phyloP scores from a whole-genome alignment of 345 rosid genomes.

The Boechera stricta region DNA sequence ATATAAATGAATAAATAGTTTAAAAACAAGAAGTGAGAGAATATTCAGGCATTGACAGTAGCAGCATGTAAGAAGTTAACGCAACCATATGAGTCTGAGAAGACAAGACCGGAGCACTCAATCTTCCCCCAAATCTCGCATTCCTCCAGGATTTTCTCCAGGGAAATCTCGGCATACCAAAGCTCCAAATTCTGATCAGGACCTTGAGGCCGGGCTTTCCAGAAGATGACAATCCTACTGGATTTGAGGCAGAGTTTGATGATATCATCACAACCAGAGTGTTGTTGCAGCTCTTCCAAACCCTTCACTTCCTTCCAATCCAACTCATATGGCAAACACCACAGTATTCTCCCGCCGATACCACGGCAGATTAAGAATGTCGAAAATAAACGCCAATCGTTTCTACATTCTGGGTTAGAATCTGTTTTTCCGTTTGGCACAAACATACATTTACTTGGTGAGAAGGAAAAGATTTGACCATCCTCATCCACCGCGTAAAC shows the following conservation, averaged over 20 bases:
- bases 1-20: too few species aligned
- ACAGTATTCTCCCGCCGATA: conserved; percentile 2
- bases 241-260: background rate
- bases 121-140: conserved; percentile 39
- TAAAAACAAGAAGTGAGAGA: too few species aligned
- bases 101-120: conserved; percentile 15
- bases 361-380: background rate
- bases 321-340: background rate
- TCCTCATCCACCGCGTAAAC: conserved; percentile 15
- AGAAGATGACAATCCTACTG: background rate
- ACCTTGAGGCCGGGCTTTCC: background rate
- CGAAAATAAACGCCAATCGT: background rate
- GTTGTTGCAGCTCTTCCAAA: conserved; percentile 17
- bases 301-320: conserved; percentile 31
- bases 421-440: background rate
- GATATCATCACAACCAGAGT: background rate
- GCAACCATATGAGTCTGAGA: background rate
- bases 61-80: background rate
- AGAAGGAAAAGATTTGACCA: background rate
- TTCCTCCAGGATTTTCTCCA: background rate
- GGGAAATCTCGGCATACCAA: conserved; percentile 23
- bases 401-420: background rate
- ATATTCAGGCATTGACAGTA: background rate
- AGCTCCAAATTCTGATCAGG: conserved; percentile 4
- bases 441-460: background rate